Percentiles rank a stretch among this genome's conserved stretches.
Conservation (phyloP, 1,139 yeast species). For the Chernovozyma sophiae-reginae region DNA sequence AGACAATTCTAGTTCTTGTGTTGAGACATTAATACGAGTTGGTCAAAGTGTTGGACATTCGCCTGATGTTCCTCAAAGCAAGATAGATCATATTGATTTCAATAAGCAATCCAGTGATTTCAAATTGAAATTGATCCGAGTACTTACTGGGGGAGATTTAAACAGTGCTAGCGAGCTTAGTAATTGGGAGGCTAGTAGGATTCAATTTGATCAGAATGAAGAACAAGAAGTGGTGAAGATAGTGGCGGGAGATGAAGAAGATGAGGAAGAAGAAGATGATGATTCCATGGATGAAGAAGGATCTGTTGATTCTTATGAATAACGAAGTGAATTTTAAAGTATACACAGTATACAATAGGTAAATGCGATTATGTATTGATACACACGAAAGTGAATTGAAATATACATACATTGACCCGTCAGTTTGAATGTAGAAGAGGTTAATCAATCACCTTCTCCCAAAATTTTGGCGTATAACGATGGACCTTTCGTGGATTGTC, state of each 20-base stretch:
- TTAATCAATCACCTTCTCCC: too few relatives aligned
- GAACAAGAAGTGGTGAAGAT: conserved; percentile 11
- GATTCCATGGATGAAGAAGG: conserved; percentile 9
- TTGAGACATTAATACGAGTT: conserved; percentile 81
- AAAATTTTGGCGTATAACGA: too few relatives aligned
- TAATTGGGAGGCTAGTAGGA: conserved; percentile 36
- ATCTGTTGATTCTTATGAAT: background rate
- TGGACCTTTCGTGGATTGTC: too few relatives aligned
- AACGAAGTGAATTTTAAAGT: background rate
- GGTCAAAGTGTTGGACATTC: conserved; percentile 91
- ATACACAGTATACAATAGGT: too few relatives aligned
- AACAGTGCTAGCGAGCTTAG: conserved; percentile 26
- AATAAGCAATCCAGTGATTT: conserved; percentile 45
- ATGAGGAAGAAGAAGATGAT: conserved; percentile 7
- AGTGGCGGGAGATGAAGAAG: background rate
- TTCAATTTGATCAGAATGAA: conserved; percentile 17
- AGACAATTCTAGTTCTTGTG: conserved; percentile 59
- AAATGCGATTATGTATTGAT: too few relatives aligned
- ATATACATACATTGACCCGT: too few relatives aligned
- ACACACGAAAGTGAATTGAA: too few relatives aligned
- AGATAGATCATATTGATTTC: conserved; percentile 45
- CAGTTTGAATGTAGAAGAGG: too few relatives aligned
- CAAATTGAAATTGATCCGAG: conserved; percentile 53
- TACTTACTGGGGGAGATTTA: conserved; percentile 55
- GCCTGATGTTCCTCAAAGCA: conserved; percentile 44